Evolutionary conservation across 2,329 filamentous ascomycete genomes (phyloP), one percentile per base, ranked within the genome.

Genomic region (Boeremia lycopersici): DNA sequence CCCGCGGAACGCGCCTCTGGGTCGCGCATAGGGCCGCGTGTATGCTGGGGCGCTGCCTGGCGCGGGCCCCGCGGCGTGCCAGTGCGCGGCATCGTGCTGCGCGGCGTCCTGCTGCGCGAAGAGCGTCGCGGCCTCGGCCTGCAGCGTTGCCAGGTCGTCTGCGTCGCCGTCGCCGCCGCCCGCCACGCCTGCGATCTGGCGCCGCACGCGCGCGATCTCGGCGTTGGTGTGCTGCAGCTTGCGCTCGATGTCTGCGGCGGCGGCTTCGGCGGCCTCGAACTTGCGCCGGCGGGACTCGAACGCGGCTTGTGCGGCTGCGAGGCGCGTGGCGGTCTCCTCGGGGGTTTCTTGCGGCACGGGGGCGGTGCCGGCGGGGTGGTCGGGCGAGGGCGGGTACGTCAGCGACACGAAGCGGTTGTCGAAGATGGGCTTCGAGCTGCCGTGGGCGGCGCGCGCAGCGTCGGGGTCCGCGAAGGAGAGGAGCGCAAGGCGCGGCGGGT

Each of bases 381-480:
- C 19, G 3, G 19, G 2, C 3, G 19, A 23, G 3, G 19, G 19
- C 19, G 19, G 19, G 19, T 23, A 23, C 3, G 19, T 23, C 0
- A 93, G 88, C 65, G 91, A 93, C 43, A 95, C 90, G 64, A 95
- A 95, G 10, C 90, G 82, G 63, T 93, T 95, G 65, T 93, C 89
- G 68, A 93, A 95, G 39, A 95, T 87, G 41, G 87, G 87, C 68
- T 91, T 91, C 0, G 90, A 90, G 8, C 88, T 92, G 41, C 83
- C 82, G 70, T 90, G 91, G 2, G 90, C 90, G 13, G 84, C 82
- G 55, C 86, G 84, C 12, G 90, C 90, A 12, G 84, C 76, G 6
- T 81, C 81, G 82, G 87, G 89, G 36, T 80, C 81, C 45, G 86
- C 82, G 64, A 82, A 95, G 62, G 86, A 89, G 59, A 95, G 81